Evolutionary conservation across 352 stramenopile species (phyloP).

Genomic region (Pythium scleroteichum): DNA sequence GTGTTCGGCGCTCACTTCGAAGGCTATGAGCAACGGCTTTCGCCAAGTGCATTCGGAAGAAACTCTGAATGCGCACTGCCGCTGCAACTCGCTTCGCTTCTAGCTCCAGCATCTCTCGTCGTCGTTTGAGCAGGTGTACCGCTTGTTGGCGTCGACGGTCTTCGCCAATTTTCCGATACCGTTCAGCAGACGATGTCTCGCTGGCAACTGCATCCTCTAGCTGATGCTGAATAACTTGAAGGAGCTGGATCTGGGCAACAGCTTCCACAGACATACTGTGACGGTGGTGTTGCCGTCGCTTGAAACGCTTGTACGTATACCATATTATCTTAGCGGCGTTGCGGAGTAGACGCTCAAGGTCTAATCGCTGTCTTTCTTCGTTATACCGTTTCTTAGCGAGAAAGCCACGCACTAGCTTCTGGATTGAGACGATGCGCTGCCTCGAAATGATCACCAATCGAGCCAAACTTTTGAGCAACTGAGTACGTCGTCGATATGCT

Average conservation of each 20-base stretch:
- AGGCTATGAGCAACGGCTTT: slow-evolving; percentile 31
- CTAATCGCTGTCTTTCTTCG: slow-evolving; percentile 19
- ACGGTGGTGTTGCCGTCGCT: slow-evolving; percentile 42
- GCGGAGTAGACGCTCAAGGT: slow-evolving; percentile 26
- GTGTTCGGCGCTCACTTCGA: slow-evolving; percentile 47
- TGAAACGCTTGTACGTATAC: slow-evolving; percentile 48
- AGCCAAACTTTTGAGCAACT: slow-evolving; percentile 37
- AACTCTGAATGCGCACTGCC: slow-evolving; percentile 49
- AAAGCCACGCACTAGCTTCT: slow-evolving; percentile 54
- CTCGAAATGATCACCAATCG: slow-evolving; percentile 35
- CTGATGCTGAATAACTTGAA: slow-evolving; percentile 45
- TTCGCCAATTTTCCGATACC: slow-evolving; percentile 53
- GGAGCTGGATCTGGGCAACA: slow-evolving; percentile 50
- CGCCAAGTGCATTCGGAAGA: slow-evolving; percentile 47
- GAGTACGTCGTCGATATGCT: slow-evolving; percentile 36
- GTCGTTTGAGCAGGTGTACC: slow-evolving; percentile 49
- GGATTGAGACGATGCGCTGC: slow-evolving; percentile 45
- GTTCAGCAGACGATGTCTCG: slow-evolving; percentile 26
- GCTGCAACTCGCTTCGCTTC: slow-evolving; percentile 41
- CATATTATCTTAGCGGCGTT: slow-evolving; percentile 38
- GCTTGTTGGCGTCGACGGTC: slow-evolving; percentile 55
- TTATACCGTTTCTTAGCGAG: slow-evolving; percentile 42
- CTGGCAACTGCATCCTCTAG: slow-evolving; percentile 28
- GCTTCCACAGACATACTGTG: slow-evolving; percentile 60
- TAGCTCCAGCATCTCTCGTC: slow-evolving; percentile 50